A percentile compares a stretch with the other conserved stretches of the same genome.
Conservation (phyloP, 129 eudicot species). For the Solidago caesia region DNA sequence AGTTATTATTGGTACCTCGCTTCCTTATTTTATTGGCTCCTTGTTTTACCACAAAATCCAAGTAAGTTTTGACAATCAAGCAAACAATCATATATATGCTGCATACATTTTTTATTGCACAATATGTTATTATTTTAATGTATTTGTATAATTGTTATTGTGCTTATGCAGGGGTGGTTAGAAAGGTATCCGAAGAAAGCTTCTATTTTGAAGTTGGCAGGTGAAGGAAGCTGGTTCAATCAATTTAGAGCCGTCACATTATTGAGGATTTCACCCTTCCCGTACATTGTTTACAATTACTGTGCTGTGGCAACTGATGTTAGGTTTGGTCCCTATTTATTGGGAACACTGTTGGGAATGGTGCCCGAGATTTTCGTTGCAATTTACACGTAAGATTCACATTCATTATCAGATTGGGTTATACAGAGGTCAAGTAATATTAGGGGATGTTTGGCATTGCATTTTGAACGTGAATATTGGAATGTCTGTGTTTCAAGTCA, state of each 20-base stretch:
- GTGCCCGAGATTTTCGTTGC: slow-evolving; percentile 87
- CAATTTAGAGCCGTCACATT: slow-evolving; percentile 77
- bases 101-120: neutral
- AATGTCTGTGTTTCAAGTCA: too few species aligned
- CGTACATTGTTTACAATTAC: slow-evolving; percentile 75
- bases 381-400: slow-evolving; percentile 74
- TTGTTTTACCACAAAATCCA: slow-evolving; percentile 75
- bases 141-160: neutral
- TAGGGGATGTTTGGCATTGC: neutral
- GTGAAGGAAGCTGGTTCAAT: slow-evolving; percentile 75
- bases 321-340: slow-evolving; percentile 73
- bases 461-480: too few species aligned
- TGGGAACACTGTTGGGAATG: slow-evolving; percentile 80
- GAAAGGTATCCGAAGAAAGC: slow-evolving; percentile 84
- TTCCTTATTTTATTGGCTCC: slow-evolving; percentile 80
- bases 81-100: neutral
- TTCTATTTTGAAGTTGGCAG: slow-evolving; percentile 78
- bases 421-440: neutral
- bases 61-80: slow-evolving; percentile 37
- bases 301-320: slow-evolving; percentile 89
- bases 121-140: neutral
- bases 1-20: slow-evolving; percentile 61
- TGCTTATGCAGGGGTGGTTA: slow-evolving; percentile 56
- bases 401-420: neutral
- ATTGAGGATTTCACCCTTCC: slow-evolving; percentile 89